Evolutionary conservation across 306 rosid genomes (phyloP).

Genomic region (Dryas alaskensis): DNA sequence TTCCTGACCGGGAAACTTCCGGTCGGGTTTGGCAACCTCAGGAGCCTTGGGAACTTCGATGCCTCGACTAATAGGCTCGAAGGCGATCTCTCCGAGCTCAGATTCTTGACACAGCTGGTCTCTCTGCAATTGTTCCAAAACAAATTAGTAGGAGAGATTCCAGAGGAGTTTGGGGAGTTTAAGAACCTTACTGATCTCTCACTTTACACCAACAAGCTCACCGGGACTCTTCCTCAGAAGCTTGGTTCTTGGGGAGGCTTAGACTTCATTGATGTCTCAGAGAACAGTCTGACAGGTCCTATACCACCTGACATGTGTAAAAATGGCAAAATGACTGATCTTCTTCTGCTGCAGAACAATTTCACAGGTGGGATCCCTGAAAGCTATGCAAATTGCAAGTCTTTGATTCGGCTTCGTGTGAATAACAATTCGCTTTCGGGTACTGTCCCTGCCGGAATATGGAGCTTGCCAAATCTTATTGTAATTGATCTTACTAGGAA

Average conservation of each 20-base stretch:
- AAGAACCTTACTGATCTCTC: constrained; percentile 45
- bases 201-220: constrained; percentile 56
- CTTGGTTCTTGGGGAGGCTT: constrained; percentile 60
- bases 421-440: constrained; percentile 72
- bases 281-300: constrained; percentile 64
- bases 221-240: constrained; percentile 67
- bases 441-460: constrained; percentile 67
- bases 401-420: constrained; percentile 53
- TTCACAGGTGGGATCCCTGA: constrained; percentile 76
- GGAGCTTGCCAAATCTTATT: constrained; percentile 62
- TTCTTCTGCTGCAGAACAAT: constrained; percentile 57
- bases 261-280: constrained; percentile 67
- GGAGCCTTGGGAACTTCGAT: constrained; percentile 55
- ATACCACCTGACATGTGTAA: constrained; percentile 82
- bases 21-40: constrained; percentile 60
- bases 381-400: constrained; percentile 49
- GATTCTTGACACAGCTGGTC: constrained; percentile 41
- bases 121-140: constrained; percentile 63
- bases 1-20: constrained; percentile 57
- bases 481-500: constrained; percentile 61
- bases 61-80: constrained; percentile 52
- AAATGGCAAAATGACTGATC: constrained; percentile 36
- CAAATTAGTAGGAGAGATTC: constrained; percentile 55
- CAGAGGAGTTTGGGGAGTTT: constrained; percentile 66
- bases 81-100: constrained; percentile 69